Percentiles rank a stretch among this genome's conserved stretches.
These are phyloP conservation scores for Tubosaeta sp. DNA, from an alignment of 768 basidiomycete species.

Conservation along the genomic window DNA sequence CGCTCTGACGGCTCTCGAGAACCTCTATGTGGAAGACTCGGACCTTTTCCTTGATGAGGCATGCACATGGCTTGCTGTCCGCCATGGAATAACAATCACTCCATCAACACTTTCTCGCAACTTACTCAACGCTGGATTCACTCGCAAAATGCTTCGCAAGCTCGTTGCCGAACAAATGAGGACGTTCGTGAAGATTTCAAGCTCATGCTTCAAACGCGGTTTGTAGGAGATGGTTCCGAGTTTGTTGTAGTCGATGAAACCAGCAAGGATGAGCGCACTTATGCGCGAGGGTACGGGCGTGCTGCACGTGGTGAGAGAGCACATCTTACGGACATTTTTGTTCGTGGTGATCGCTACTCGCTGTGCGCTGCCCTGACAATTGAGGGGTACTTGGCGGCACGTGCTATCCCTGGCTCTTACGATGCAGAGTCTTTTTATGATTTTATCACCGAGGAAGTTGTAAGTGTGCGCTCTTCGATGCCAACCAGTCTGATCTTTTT, in stretches of 20 bases:
- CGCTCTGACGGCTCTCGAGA: conserved; percentile 18
- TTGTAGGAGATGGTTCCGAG: conserved; percentile 1
- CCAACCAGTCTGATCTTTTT: too few relatives aligned
- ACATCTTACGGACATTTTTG: conserved; percentile 20
- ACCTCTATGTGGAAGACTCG: conserved; percentile 9
- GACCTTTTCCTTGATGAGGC: conserved; percentile 2
- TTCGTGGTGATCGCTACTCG: conserved; percentile 28
- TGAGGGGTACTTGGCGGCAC: neutral
- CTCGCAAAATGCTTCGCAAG: neutral
- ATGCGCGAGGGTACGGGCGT: conserved; percentile 24
- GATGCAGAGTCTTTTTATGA: conserved; percentile 32
- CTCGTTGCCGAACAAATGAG: conserved; percentile 1
- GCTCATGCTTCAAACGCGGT: neutral
- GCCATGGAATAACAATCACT: conserved; percentile 23
- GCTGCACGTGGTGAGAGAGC: conserved; percentile 19
- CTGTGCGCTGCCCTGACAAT: conserved; percentile 33
- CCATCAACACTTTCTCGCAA: conserved; percentile 13
- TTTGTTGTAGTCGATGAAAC: conserved; percentile 11
- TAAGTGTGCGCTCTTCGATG: neutral
- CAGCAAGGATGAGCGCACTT: conserved; percentile 19
- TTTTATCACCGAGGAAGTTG: conserved; percentile 24
- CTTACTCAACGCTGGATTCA: conserved; percentile 6
- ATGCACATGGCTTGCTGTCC: conserved; percentile 12
- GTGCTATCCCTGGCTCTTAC: conserved; percentile 31
- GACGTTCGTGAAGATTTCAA: neutral